Percentiles rank a stretch among this genome's conserved stretches.
Evolutionary conservation across 768 basidiomycete species (phyloP).

Genomic region (Rossbeevera mucosa): DNA sequence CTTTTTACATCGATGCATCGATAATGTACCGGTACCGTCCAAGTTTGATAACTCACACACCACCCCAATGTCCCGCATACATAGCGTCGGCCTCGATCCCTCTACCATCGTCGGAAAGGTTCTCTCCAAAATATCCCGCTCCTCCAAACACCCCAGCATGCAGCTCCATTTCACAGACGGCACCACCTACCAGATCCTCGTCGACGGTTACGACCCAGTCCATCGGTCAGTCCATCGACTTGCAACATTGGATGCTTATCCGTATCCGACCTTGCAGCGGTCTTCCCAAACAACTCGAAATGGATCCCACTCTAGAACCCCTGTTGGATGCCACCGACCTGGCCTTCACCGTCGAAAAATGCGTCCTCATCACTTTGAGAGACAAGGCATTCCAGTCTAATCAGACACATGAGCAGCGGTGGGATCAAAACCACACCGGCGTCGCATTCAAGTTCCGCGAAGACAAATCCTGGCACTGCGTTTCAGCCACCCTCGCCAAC

Average conservation of each 20-base stretch:
- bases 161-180: slow-evolving; percentile 46
- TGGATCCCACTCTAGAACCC: slow-evolving; percentile 38
- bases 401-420: slow-evolving; percentile 25
- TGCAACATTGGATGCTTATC: background rate
- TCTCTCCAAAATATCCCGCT: slow-evolving; percentile 37
- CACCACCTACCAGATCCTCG: slow-evolving; percentile 45
- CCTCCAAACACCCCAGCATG: slow-evolving; percentile 41
- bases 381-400: slow-evolving; percentile 55
- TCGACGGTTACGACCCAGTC: slow-evolving; percentile 58
- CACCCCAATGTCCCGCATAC: too few relatives aligned
- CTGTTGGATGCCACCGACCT: slow-evolving; percentile 38
- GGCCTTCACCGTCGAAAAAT: slow-evolving; percentile 45
- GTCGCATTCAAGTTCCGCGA: slow-evolving; percentile 54
- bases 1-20: too few relatives aligned
- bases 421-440: slow-evolving; percentile 34
- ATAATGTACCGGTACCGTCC: too few relatives aligned
- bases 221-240: slow-evolving; percentile 31
- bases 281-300: slow-evolving; percentile 57
- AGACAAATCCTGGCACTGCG: slow-evolving; percentile 52
- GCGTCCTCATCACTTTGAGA: slow-evolving; percentile 48
- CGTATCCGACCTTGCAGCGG: slow-evolving; percentile 28
- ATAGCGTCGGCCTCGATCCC: slow-evolving; percentile 37
- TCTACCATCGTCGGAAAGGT: slow-evolving; percentile 41
- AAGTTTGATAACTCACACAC: too few relatives aligned
- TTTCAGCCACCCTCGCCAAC: slow-evolving; percentile 60